These are phyloP conservation scores for Fusarium marasasianum DNA, from an alignment of 2,329 filamentous ascomycete genomes.

Conservation along the genomic window DNA sequence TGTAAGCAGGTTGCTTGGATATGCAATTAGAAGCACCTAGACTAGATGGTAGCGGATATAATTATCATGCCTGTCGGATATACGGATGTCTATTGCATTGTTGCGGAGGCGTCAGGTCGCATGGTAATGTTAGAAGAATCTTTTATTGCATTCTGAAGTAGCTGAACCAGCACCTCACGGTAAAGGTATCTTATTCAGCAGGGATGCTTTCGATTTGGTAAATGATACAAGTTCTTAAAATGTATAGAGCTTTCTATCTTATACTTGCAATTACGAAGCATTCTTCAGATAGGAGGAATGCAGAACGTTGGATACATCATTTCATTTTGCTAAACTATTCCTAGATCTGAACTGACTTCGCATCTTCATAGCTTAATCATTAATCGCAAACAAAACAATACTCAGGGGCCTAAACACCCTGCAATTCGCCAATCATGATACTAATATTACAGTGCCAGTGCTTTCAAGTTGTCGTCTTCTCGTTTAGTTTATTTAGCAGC, in stretches of 20 bases:
- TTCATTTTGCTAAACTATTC: constrained; percentile 14
- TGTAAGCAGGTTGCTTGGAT: neutral
- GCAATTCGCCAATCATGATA: neutral
- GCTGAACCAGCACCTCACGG: neutral
- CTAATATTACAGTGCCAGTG: constrained; percentile 10
- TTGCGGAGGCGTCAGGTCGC: constrained; percentile 8
- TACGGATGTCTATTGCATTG: neutral
- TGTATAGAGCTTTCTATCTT: neutral
- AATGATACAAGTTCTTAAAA: neutral
- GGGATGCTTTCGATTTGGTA: neutral
- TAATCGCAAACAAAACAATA: neutral
- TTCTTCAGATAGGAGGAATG: neutral
- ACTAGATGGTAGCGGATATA: neutral
- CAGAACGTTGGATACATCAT: neutral
- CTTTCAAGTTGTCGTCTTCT: neutral
- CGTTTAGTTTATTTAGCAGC: constrained; percentile 40
- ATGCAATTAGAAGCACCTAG: constrained; percentile 4
- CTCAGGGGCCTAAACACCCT: neutral
- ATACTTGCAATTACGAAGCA: neutral
- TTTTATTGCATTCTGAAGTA: constrained; percentile 1
- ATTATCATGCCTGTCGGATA: constrained; percentile 1
- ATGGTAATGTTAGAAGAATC: neutral
- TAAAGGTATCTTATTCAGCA: neutral
- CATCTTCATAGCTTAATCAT: constrained; percentile 7
- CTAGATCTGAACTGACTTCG: constrained; percentile 18